Evolutionary conservation across 768 basidiomycete species (phyloP).

Genomic region (Leccinellum albellum): DNA sequence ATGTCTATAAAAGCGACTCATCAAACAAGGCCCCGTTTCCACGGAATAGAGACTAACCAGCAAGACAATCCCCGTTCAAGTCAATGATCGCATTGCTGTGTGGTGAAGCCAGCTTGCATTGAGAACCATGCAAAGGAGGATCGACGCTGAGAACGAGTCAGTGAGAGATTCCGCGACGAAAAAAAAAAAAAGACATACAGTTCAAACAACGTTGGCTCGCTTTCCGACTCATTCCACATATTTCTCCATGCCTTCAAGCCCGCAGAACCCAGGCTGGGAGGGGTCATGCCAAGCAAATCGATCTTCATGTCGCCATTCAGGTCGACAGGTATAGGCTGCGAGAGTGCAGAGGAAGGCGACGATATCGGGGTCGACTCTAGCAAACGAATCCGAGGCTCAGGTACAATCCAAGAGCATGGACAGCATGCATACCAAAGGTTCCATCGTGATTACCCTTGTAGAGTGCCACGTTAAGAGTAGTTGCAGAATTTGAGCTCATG

Average conservation of each 20-base stretch:
- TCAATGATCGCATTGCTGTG: conserved; percentile 96
- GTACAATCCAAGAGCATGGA: background rate
- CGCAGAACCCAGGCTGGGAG: conserved; percentile 35
- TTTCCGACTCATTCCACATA: conserved; percentile 60
- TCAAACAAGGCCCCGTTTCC: background rate
- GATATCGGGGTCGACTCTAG: conserved; percentile 38
- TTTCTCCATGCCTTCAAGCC: conserved; percentile 76
- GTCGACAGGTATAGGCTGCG: conserved; percentile 87
- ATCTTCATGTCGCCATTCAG: conserved; percentile 85
- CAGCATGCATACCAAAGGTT: conserved; percentile 56
- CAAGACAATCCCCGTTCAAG: conserved; percentile 92
- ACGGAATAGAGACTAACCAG: conserved; percentile 45
- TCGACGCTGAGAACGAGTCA: conserved; percentile 40
- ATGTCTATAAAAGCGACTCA: conserved; percentile 51
- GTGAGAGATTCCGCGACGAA: background rate
- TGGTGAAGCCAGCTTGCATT: conserved; percentile 79
- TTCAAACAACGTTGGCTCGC: conserved; percentile 54
- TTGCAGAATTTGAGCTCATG: conserved; percentile 61
- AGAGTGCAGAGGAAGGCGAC: conserved; percentile 58
- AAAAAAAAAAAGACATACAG: conserved; percentile 45
- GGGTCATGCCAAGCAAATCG: conserved; percentile 72
- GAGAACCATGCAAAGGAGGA: conserved; percentile 56
- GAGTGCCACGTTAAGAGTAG: conserved; percentile 61
- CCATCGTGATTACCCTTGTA: conserved; percentile 62
- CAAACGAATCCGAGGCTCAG: background rate